Base-by-base conservation (phyloP, 345 rosid species). In the Anacardium occidentale region DNA sequence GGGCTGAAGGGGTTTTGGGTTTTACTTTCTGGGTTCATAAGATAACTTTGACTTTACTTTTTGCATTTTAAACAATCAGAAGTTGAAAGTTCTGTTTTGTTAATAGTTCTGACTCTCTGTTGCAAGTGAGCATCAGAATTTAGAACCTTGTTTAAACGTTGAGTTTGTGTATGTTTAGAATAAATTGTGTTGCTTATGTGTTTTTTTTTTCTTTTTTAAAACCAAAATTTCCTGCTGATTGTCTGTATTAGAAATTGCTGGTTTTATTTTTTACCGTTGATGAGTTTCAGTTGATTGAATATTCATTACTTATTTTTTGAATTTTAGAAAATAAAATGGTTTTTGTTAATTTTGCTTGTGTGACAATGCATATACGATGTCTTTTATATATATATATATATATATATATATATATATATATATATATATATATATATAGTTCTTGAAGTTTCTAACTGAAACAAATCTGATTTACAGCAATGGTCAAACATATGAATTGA, bases 401-500 rank as follows among this genome's bases (percentile, higher is more conserved):
- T 29, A 29, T 29, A 29, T 29, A 29, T 29, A 29, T 29, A 29
- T 29, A 29, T 29, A 29, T 29, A 29, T 29, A 29, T 29, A 29
- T 29, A 29, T n/a, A 12, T 48, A 29, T 29, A 3, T n/a, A 45
- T 2, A 3, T 47, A 15, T 10, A 47, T 50, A 29, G 58, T 64
- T 67, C 4, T 50, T 48, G 37, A 69, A 48, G 69, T 60, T 57
- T 76, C 51, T 52, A 51, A 55, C 45, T 62, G 57, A 26, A 70
- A 68, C 13, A 57, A 66, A 25, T 54, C 5, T n/a, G 22, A 50
- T 74, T 45, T 68, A 40, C 56, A 7, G 76, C 22, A 34, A 7
- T 12, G 64, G 58, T 53, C 25, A 64, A 54, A 62, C 25, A 9
- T 37, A 24, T 52, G 70, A 61, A 54, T 42, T 77, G 57, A 78